A percentile compares a stretch with the other conserved stretches of the same genome.
Conservation (phyloP, 345 rosid species). For the Camelina laxa region DNA sequence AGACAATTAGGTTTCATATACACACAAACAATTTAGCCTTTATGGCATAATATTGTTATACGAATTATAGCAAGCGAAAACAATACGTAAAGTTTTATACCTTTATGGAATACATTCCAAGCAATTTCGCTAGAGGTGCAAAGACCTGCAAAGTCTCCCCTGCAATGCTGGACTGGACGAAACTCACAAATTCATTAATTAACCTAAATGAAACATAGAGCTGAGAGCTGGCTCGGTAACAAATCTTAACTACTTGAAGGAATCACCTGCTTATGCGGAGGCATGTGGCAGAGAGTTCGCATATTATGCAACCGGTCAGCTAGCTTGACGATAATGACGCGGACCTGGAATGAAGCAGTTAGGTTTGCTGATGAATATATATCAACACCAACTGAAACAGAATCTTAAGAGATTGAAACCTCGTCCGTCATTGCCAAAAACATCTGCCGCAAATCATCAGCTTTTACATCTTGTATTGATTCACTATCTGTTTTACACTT, state of each 20-base stretch:
- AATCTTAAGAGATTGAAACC: conserved; percentile 48
- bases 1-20: conserved; percentile 15
- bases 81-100: conserved; percentile 42
- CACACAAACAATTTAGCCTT: conserved; percentile 5
- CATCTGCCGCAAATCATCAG: conserved; percentile 99
- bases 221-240: conserved; percentile 23
- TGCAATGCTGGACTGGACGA: conserved; percentile 91
- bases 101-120: conserved; percentile 99
- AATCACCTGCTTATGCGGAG: conserved; percentile 92
- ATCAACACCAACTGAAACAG: conserved; percentile 26
- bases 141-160: conserved; percentile 95
- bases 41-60: background rate
- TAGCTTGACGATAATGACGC: conserved; percentile 97
- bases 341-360: conserved; percentile 65
- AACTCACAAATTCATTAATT: conserved; percentile 41
- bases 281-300: conserved; percentile 96
- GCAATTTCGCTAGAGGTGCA: conserved; percentile 95
- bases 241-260: conserved; percentile 20
- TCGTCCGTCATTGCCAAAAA: conserved; percentile 98
- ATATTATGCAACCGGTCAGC: conserved; percentile 98
- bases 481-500: conserved; percentile 77
- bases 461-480: conserved; percentile 94
- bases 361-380: conserved; percentile 30
- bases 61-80: conserved; percentile 7
- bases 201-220: conserved; percentile 26